Evolutionary conservation across 2,329 filamentous ascomycete species (phyloP), one percentile per base, ranked within the genome.

Genomic region (Ophiostoma montium): DNA sequence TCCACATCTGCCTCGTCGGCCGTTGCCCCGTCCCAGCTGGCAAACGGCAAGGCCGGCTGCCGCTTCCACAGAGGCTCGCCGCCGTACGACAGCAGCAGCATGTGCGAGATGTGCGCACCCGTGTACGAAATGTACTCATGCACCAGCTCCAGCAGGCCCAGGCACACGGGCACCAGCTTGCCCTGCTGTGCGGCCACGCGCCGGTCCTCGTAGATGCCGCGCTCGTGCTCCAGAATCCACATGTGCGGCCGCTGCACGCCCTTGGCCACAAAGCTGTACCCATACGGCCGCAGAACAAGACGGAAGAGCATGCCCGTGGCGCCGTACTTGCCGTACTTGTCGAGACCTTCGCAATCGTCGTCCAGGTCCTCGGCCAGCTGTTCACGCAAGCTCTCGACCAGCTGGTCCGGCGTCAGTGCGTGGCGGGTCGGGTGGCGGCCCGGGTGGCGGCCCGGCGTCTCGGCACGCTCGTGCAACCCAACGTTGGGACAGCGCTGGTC

Each of bases 401-500:
- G 35, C 30, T 46, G 46, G 2, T 4, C 23, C 15, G 41, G 42
- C 18, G 31, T 43, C 35, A 52, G 39, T 2, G 27, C n/a, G n/a
- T n/a, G n/a, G n/a, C n/a, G n/a, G n/a, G n/a, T n/a, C n/a, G n/a
- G n/a, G n/a, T n/a, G n/a, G n/a, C n/a, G n/a, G n/a, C n/a, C n/a
- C n/a, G n/a, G 5, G 42, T 49, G 47, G 42, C 47, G 13, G 31
- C 50, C 36, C 16, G 9, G n/a, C 12, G 12, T 32, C 16, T 12
- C 21, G 12, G 41, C 3, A 8, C 16, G 15, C 18, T 16, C 36
- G n/a, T 52, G 48, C 13, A 41, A 19, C 8, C 35, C 16, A 13
- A 16, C 47, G 38, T 52, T 52, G 23, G 48, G 47, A 15, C 50
- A 52, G 13, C 41, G 16, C 13, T 27, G n/a, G 31, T 52, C 50